Evolutionary conservation across 2,329 filamentous ascomycete genomes (phyloP).

Genomic region (Colletotrichum tabaci): DNA sequence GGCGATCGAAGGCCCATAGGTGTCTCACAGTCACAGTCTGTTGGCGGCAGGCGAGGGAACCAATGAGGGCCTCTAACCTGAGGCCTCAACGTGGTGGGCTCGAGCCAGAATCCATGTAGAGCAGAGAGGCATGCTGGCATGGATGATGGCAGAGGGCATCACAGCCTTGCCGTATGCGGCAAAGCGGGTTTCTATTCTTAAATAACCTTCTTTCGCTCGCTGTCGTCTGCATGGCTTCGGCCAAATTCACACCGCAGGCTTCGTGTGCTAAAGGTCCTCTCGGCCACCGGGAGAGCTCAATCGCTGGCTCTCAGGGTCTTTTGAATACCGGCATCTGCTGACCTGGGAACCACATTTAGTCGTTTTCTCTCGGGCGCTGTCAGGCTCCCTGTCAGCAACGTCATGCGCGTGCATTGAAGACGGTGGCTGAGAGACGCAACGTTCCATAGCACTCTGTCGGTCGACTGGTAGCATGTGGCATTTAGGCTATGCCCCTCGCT

Average conservation of each 20-base stretch:
- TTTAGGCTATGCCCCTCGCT: conserved; percentile 9
- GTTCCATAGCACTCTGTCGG: conserved; percentile 30
- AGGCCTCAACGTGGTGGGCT: conserved; percentile 26
- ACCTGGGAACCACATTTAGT: conserved; percentile 5
- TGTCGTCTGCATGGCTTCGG: conserved; percentile 23
- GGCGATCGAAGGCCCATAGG: not conserved
- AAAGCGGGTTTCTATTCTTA: conserved; percentile 41
- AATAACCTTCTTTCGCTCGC: conserved; percentile 42
- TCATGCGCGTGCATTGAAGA: conserved; percentile 19
- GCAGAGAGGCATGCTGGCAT: too few relatives aligned
- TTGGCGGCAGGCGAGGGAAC: conserved; percentile 21
- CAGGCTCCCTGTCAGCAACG: conserved; percentile 14
- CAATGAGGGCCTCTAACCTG: conserved; percentile 6
- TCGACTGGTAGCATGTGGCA: not conserved
- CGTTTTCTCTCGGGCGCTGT: conserved; percentile 14
- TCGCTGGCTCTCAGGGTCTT: conserved; percentile 23
- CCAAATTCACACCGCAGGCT: conserved; percentile 20
- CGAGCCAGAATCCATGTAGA: conserved; percentile 18
- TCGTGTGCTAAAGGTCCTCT: conserved; percentile 3
- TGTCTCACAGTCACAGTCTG: conserved; percentile 32
- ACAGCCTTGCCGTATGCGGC: conserved; percentile 30
- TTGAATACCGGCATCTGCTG: conserved; percentile 26
- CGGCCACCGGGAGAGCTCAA: conserved; percentile 16
- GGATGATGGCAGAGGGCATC: conserved; percentile 25
- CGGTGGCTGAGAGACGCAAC: conserved; percentile 37